Base-by-base conservation (phyloP, 768 basidiomycete species). In the Pisolithus tinctorius region DNA sequence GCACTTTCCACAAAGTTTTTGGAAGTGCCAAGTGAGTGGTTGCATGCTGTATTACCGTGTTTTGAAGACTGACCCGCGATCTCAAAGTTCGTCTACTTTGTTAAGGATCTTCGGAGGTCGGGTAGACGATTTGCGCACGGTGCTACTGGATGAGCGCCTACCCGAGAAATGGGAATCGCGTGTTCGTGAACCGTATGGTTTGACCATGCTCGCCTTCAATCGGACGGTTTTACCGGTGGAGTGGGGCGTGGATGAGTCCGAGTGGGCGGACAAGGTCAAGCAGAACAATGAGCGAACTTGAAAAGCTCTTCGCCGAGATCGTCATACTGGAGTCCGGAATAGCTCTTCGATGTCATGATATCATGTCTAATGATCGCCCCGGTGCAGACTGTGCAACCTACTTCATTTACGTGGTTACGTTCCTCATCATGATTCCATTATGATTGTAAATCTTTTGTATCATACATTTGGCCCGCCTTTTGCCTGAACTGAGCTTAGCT, bases 91-190 rank as follows among this genome's bases (percentile, higher is more conserved):
- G 0, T 78, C 83, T 0, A 83, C 84, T 0, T 55, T 90, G 45
- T 65, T 84, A 14, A 77, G 74, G 1, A 78, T 83, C 50, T 82
- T 87, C 55, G 88, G 84, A 4, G 84, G 86, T 2, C 71, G 74
- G 17, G 60, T 83, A 4, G 64, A 71, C 6, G 83, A 84, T 50
- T 57, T 89, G 36, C 67, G 75, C 39, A 56, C 74, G 0, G 59
- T 87, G 45, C 64, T 91, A n/a, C 62, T 71, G 8, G 84, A 91
- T 41, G 88, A 91, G 56, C 77, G 86, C 14, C 60, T 91, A 30
- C 82, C 83, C 0, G 74, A 83, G 0, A 80, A 80, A 20, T 90
- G 86, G 84, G 85, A 88, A 60, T 74, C 86, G 0, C 69, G 76
- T 13, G 64, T 80, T 29, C 71, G 75, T n/a, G 67, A 73, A 34